Conservation (phyloP, 257 asterid genomes). For the Primulina tabacum region DNA sequence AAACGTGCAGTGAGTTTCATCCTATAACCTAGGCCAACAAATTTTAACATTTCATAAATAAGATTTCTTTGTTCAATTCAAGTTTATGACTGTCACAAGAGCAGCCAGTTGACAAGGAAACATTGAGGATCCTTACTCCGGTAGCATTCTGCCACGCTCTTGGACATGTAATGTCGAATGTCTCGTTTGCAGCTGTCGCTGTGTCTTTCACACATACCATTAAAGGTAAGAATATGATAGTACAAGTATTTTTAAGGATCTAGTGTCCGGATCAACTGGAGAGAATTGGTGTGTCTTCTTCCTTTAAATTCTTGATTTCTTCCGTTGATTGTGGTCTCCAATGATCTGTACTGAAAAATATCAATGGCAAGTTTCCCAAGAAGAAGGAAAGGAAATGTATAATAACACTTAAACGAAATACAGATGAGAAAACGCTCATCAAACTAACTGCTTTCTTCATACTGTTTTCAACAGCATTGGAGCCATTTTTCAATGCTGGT, state of each 20-base stretch:
- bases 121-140: constrained; percentile 50
- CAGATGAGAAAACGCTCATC: no score
- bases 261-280: neutral
- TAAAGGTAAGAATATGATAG: constrained; percentile 36
- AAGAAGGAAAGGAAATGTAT: no score
- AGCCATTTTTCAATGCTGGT: constrained; percentile 62
- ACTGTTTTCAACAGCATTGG: constrained; percentile 39
- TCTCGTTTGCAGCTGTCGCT: constrained; percentile 65
- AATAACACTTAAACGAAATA: no score
- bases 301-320: neutral
- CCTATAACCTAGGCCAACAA: neutral
- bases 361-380: no score
- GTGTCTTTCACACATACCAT: constrained; percentile 65
- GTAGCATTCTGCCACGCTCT: constrained; percentile 63
- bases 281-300: neutral
- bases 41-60: neutral
- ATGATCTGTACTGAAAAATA: no score
- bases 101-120: constrained; percentile 56
- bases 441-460: neutral
- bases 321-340: neutral
- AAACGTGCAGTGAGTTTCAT: constrained; percentile 51
- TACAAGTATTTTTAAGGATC: neutral
- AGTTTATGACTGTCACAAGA: constrained; percentile 14
- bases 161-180: constrained; percentile 67
- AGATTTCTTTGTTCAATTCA: constrained; percentile 3